A percentile compares a stretch with the other conserved stretches of the same genome.
These are phyloP conservation scores for Cyclocybe cylindracea DNA, from an alignment of 768 basidiomycete species.

Conservation along the genomic window DNA sequence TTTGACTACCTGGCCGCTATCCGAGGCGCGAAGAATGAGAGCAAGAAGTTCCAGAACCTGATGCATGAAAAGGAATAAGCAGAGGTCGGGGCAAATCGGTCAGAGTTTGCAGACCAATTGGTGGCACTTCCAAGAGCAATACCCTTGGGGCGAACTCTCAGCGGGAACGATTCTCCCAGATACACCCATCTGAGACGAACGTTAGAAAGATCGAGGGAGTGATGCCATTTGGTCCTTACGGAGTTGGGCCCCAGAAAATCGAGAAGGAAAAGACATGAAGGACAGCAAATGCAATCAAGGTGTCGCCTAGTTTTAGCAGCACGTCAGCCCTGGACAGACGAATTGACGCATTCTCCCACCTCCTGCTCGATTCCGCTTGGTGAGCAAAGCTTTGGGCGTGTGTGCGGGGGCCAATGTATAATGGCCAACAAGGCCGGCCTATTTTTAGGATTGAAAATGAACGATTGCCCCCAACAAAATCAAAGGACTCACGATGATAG, in stretches of 20 bases:
- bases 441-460: neutral
- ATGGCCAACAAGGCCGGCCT: conserved; percentile 76
- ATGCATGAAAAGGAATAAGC: too few relatives aligned
- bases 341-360: conserved; percentile 22
- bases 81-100: neutral
- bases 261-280: conserved; percentile 72
- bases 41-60: conserved; percentile 78
- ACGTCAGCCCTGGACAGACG: neutral
- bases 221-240: conserved; percentile 29
- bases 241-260: conserved; percentile 78
- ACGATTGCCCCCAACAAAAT: neutral
- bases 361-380: conserved; percentile 56
- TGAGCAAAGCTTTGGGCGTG: conserved; percentile 48
- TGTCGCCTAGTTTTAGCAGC: conserved; percentile 42
- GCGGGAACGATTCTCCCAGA: conserved; percentile 71
- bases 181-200: conserved; percentile 56
- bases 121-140: conserved; percentile 72
- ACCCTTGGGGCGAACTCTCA: conserved; percentile 74
- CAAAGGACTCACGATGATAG: conserved; percentile 51
- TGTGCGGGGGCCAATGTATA: conserved; percentile 57
- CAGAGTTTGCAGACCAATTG: conserved; percentile 30
- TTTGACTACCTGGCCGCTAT: conserved; percentile 52
- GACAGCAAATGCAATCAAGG: conserved; percentile 76
- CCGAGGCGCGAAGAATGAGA: conserved; percentile 71
- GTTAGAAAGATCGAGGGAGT: neutral